phyloP scores from a whole-genome alignment of 1,284 basidiomycete genomes.

The Sphagnurus paluster region DNA sequence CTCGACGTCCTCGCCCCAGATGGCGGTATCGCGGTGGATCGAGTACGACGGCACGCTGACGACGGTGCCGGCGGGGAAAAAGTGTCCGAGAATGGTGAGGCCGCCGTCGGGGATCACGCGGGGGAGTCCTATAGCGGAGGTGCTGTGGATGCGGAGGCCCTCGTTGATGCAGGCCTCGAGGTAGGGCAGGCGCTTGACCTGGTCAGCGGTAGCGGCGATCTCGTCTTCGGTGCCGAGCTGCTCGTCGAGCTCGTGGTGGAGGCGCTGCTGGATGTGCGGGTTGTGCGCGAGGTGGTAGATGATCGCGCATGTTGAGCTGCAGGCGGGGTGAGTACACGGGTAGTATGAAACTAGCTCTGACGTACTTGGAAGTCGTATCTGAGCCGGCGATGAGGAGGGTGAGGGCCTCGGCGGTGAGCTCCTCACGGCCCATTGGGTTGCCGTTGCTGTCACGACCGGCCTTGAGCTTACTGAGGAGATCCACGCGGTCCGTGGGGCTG shows the following conservation, averaged over 20 bases:
- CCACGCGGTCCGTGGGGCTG: slow-evolving; percentile 65
- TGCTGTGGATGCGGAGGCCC: slow-evolving; percentile 79
- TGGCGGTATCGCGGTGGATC: slow-evolving; percentile 67
- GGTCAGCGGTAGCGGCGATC: slow-evolving; percentile 51
- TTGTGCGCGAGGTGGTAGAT: slow-evolving; percentile 79
- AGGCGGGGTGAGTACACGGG: slow-evolving; percentile 3
- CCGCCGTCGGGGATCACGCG: slow-evolving; percentile 73
- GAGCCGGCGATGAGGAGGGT: slow-evolving; percentile 86
- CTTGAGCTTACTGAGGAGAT: slow-evolving; percentile 81
- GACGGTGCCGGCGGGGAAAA: slow-evolving; percentile 73
- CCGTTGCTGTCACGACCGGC: slow-evolving; percentile 78
- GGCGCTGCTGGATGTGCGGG: slow-evolving; percentile 64
- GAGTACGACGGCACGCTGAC: slow-evolving; percentile 78
- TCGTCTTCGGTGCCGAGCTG: slow-evolving; percentile 63
- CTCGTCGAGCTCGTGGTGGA: slow-evolving; percentile 82
- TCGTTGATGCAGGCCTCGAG: slow-evolving; percentile 85
- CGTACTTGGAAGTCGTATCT: slow-evolving; percentile 83
- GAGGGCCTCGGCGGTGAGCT: slow-evolving; percentile 85
- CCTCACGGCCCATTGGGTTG: slow-evolving; percentile 74
- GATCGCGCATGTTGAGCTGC: slow-evolving; percentile 81
- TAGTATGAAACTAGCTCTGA: neutral
- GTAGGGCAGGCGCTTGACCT: slow-evolving; percentile 72
- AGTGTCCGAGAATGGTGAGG: slow-evolving; percentile 54
- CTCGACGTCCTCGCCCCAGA: slow-evolving; percentile 82
- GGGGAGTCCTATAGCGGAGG: slow-evolving; percentile 80